phyloP scores from a whole-genome alignment of 192 early-diverging fungal species.

The Coemansia sp. region DNA sequence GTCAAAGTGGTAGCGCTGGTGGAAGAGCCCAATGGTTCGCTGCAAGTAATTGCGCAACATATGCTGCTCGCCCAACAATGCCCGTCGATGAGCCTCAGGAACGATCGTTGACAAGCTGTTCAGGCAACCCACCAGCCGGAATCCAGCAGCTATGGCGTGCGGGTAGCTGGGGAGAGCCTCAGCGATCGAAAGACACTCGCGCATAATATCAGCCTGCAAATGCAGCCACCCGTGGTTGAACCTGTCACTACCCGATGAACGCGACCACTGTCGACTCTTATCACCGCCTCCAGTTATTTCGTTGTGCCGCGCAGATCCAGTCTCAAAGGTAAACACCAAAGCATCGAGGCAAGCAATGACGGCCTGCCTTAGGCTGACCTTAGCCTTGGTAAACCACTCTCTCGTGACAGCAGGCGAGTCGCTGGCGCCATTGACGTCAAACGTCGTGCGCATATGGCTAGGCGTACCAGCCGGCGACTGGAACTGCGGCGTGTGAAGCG shows the following conservation, averaged over 20 bases:
- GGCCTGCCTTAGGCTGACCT: conserved; percentile 14
- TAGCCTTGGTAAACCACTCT: conserved; percentile 29
- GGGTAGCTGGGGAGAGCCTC: conserved; percentile 52
- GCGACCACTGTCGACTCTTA: not conserved
- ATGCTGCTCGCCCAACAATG: conserved; percentile 46
- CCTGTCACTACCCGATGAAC: not conserved
- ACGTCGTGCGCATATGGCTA: conserved; percentile 2
- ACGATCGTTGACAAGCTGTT: conserved; percentile 19
- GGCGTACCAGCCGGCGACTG: conserved; percentile 12
- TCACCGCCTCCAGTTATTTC: not conserved
- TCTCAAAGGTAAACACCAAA: conserved; percentile 24
- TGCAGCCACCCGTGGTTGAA: conserved; percentile 31
- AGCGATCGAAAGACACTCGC: conserved; percentile 43
- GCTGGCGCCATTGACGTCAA: conserved; percentile 7
- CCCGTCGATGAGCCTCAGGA: conserved; percentile 17
- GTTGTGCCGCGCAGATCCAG: not conserved
- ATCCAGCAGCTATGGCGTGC: conserved; percentile 38
- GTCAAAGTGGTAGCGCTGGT: conserved; percentile 28
- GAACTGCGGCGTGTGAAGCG: not conserved
- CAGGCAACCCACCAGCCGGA: conserved; percentile 42
- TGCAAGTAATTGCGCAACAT: conserved; percentile 35
- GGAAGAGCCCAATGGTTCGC: conserved; percentile 29
- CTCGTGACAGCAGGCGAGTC: conserved; percentile 6
- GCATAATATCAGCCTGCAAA: conserved; percentile 44
- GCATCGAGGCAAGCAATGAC: conserved; percentile 41